Evolutionary conservation across 1,284 basidiomycete genomes (phyloP).

Genomic region (Rhodotorula sp.): DNA sequence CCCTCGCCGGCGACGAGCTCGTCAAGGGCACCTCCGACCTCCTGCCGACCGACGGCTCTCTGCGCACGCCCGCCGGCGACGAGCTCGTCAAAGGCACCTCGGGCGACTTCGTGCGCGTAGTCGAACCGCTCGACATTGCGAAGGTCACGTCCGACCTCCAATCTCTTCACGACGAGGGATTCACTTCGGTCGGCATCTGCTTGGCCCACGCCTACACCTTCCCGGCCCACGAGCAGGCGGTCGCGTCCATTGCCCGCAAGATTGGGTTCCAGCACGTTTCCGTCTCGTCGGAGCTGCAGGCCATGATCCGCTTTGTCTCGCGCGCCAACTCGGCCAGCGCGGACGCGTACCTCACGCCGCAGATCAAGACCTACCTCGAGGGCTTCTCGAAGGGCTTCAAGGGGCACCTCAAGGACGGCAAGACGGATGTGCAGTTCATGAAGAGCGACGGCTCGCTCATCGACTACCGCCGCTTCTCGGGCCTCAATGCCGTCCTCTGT

Average conservation of each 20-base stretch:
- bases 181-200: conserved; percentile 85
- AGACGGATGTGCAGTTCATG: conserved; percentile 67
- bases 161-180: conserved; percentile 70
- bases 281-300: conserved; percentile 79
- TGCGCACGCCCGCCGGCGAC: too few species aligned
- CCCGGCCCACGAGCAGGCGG: conserved; percentile 71
- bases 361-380: conserved; percentile 52
- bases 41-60: too few species aligned
- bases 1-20: too few species aligned
- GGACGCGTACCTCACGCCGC: conserved; percentile 74
- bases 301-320: conserved; percentile 72
- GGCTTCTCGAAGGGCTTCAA: conserved; percentile 76
- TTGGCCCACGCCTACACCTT: conserved; percentile 83
- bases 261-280: conserved; percentile 66
- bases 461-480: conserved; percentile 79
- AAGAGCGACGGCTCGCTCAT: conserved; percentile 80
- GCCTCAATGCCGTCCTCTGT: conserved; percentile 82
- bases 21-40: too few species aligned
- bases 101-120: conserved; percentile 87
- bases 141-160: conserved; percentile 59
- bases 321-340: conserved; percentile 89
- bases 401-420: conserved; percentile 60
- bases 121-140: conserved; percentile 55
- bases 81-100: conserved; percentile 62
- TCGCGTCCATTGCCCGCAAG: conserved; percentile 50